Conservation (phyloP, 2,329 filamentous ascomycete genomes). For the Rutstroemia sydowiana region DNA sequence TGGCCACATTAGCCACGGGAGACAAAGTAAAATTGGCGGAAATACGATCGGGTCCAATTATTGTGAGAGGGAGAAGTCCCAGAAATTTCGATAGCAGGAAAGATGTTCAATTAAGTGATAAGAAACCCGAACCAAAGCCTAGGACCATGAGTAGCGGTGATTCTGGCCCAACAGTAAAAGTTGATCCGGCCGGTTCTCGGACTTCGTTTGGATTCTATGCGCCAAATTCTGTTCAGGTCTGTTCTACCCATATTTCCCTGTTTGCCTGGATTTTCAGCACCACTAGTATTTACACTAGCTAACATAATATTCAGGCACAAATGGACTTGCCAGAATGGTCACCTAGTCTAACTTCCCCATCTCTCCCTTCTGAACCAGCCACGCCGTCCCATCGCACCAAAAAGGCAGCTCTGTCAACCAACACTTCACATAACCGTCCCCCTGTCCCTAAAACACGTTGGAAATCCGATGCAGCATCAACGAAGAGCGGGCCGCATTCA, state of each 20-base stretch:
- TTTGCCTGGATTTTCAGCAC: not conserved
- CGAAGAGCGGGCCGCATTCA: conserved; percentile 10
- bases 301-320: conserved; percentile 17
- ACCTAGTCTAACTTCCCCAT: conserved; percentile 9
- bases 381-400: conserved; percentile 17
- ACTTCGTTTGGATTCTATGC: conserved; percentile 25
- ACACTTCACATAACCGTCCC: conserved; percentile 17
- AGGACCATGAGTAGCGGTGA: conserved; percentile 20
- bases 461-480: conserved; percentile 16
- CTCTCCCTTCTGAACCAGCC: conserved; percentile 11
- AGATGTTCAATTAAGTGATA: conserved; percentile 59
- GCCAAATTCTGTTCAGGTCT: conserved; percentile 24
- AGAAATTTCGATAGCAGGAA: conserved; percentile 90
- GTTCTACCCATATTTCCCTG: not conserved
- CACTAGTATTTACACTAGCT: not conserved
- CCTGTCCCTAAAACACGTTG: conserved; percentile 30
- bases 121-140: conserved; percentile 25
- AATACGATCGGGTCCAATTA: conserved; percentile 85
- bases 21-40: conserved; percentile 73
- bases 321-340: conserved; percentile 26
- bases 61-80: conserved; percentile 86
- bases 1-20: conserved; percentile 61
- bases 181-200: conserved; percentile 22
- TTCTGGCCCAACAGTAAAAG: conserved; percentile 19
- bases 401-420: conserved; percentile 14